These are phyloP conservation scores for Hypsizygus marmoreus DNA, from an alignment of 768 basidiomycete genomes.

Conservation along the genomic window DNA sequence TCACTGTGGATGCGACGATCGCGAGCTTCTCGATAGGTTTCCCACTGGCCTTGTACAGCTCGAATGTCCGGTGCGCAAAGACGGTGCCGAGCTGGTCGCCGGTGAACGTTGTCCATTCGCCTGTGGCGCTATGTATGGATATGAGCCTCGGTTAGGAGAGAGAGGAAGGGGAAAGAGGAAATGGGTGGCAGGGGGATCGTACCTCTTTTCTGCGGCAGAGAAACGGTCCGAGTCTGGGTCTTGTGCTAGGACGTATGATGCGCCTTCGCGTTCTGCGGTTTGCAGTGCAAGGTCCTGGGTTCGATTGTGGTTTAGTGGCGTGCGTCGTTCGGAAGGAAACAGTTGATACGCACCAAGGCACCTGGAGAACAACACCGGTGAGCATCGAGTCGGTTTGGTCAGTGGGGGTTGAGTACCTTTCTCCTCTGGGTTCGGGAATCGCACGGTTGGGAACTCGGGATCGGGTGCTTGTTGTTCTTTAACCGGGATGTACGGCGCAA, in stretches of 20 bases:
- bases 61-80: constrained; percentile 46
- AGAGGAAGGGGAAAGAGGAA: constrained; percentile 5
- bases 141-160: not conserved
- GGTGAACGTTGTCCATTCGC: constrained; percentile 71
- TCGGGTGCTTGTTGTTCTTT: constrained; percentile 70
- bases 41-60: constrained; percentile 42
- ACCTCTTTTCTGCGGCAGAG: constrained; percentile 73
- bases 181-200: too few species aligned
- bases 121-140: constrained; percentile 37
- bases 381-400: too few species aligned
- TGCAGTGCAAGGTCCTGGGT: constrained; percentile 68
- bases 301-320: constrained; percentile 1
- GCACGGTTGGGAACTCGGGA: constrained; percentile 84
- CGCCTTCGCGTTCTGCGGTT: constrained; percentile 55
- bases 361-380: too few species aligned
- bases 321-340: not conserved
- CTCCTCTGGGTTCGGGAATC: constrained; percentile 90
- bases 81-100: constrained; percentile 79
- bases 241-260: constrained; percentile 77
- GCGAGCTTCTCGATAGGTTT: constrained; percentile 61
- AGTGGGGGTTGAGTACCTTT: constrained; percentile 49
- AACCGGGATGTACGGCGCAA: constrained; percentile 62
- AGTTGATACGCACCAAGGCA: constrained; percentile 41
- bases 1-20: constrained; percentile 89
- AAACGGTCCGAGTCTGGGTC: constrained; percentile 90